phyloP scores from a whole-genome alignment of 2,329 filamentous ascomycete genomes.

The Podosphaera aphanis region DNA sequence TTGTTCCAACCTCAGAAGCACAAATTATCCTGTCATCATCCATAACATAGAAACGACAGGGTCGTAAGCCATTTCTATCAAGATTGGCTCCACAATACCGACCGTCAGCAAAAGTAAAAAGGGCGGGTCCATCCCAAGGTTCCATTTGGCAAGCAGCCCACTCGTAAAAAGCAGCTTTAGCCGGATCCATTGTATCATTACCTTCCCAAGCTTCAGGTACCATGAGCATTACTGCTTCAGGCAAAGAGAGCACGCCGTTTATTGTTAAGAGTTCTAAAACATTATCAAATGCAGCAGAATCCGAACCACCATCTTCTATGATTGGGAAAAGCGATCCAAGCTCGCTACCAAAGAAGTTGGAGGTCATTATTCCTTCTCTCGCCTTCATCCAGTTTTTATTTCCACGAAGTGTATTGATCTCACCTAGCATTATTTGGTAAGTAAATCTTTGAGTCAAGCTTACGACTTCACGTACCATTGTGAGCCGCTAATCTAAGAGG shows the following conservation, averaged over 20 bases:
- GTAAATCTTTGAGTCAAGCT: slow-evolving; percentile 8
- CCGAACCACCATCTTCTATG: slow-evolving; percentile 87
- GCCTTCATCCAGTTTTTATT: slow-evolving; percentile 99
- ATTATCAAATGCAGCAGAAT: slow-evolving; percentile 93
- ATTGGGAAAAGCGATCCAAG: slow-evolving; percentile 80
- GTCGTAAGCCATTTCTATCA: slow-evolving; percentile 81
- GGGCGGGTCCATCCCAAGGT: slow-evolving; percentile 87
- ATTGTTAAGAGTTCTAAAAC: slow-evolving; percentile 83
- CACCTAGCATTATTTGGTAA: slow-evolving; percentile 24
- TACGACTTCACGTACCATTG: slow-evolving; percentile 38
- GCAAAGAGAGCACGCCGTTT: slow-evolving; percentile 83
- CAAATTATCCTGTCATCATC: slow-evolving; percentile 95
- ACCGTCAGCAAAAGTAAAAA: slow-evolving; percentile 93
- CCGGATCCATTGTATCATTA: slow-evolving; percentile 73
- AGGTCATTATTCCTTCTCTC: slow-evolving; percentile 83
- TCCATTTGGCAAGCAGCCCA: slow-evolving; percentile 99
- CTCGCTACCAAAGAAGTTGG: slow-evolving; percentile 76
- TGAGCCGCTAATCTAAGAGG: slow-evolving; percentile 90
- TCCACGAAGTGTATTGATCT: slow-evolving; percentile 89
- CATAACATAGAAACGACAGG: slow-evolving; percentile 91
- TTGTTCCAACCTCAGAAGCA: slow-evolving; percentile 87
- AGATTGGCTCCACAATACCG: slow-evolving; percentile 93
- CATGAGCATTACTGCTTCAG: slow-evolving; percentile 96
- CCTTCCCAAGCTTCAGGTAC: slow-evolving; percentile 96
- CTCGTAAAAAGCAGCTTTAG: slow-evolving; percentile 93